These are phyloP conservation scores for Wickerhamiella pararugosa DNA, from an alignment of 1,139 yeast genomes.

Conservation along the genomic window DNA sequence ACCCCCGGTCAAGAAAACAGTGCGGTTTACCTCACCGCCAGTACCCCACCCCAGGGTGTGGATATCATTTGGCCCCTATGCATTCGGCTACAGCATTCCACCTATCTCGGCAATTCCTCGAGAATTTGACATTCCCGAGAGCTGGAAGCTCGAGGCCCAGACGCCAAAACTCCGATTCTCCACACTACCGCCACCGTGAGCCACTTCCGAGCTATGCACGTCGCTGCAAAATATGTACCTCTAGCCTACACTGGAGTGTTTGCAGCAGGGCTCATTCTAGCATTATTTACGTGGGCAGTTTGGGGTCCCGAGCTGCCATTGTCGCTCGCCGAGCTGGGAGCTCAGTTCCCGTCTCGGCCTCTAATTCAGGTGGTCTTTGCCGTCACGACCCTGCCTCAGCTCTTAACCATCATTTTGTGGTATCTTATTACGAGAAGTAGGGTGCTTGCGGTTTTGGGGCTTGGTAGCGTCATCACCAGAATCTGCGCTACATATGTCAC, in stretches of 20 bases:
- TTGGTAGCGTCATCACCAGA: background rate
- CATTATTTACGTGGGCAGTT: background rate
- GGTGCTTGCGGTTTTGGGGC: slow-evolving; percentile 2
- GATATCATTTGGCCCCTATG: background rate
- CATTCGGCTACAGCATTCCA: slow-evolving; percentile 6
- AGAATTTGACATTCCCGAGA: slow-evolving; percentile 6
- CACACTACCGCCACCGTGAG: background rate
- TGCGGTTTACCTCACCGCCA: background rate
- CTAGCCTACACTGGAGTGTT: background rate
- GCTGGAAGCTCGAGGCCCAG: slow-evolving; percentile 2
- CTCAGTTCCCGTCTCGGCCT: slow-evolving; percentile 13
- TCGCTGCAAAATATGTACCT: background rate
- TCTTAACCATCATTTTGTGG: slow-evolving; percentile 10
- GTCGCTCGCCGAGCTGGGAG: slow-evolving; percentile 4
- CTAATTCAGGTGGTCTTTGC: slow-evolving; percentile 12
- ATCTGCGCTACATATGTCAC: slow-evolving; percentile 9
- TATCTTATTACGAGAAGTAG: slow-evolving; percentile 1
- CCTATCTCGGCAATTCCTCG: background rate
- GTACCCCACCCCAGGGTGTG: background rate
- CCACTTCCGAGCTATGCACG: background rate
- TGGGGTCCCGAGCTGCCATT: slow-evolving; percentile 2
- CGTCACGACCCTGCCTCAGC: slow-evolving; percentile 11
- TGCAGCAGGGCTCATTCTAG: background rate
- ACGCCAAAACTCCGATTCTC: background rate
- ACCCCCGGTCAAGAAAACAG: background rate